These are phyloP conservation scores for Trametes meyenii DNA, from an alignment of 768 basidiomycete species.

Conservation along the genomic window DNA sequence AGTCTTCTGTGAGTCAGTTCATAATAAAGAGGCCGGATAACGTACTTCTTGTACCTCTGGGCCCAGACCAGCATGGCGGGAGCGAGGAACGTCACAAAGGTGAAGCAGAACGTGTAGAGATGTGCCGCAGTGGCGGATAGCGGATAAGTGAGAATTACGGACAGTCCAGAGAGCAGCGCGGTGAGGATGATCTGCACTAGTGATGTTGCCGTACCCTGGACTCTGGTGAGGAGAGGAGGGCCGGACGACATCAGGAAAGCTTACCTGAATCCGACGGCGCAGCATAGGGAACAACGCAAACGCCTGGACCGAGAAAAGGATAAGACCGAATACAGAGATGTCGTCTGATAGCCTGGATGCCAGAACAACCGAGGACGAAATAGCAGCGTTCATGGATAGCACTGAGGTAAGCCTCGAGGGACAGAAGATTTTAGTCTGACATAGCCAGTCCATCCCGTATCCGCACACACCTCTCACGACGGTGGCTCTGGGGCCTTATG, in stretches of 20 bases:
- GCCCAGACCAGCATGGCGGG: slow-evolving; percentile 82
- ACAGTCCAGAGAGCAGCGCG: slow-evolving; percentile 48
- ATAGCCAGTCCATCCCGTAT: neutral
- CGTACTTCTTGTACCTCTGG: slow-evolving; percentile 85
- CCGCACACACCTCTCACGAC: slow-evolving; percentile 58
- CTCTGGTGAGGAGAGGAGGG: slow-evolving; percentile 1
- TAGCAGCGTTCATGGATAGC: slow-evolving; percentile 86
- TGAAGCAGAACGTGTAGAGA: slow-evolving; percentile 52
- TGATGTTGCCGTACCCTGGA: slow-evolving; percentile 49
- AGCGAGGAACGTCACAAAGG: slow-evolving; percentile 68
- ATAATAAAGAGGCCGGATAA: slow-evolving; percentile 20
- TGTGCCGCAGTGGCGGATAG: slow-evolving; percentile 59
- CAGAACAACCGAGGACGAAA: slow-evolving; percentile 90
- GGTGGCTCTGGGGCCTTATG: slow-evolving; percentile 43
- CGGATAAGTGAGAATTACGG: slow-evolving; percentile 53
- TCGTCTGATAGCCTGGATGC: slow-evolving; percentile 87
- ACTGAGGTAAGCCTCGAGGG: slow-evolving; percentile 73
- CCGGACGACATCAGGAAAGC: slow-evolving; percentile 18
- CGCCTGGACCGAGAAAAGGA: slow-evolving; percentile 78
- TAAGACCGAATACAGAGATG: slow-evolving; percentile 85
- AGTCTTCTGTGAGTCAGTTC: neutral
- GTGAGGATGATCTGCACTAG: slow-evolving; percentile 60
- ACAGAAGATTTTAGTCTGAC: slow-evolving; percentile 16
- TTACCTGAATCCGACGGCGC: slow-evolving; percentile 71
- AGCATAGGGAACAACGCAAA: slow-evolving; percentile 87